Percentiles rank a stretch among this genome's conserved stretches.
Conservation (phyloP, 106 monocot genomes). For the Dioscorea zingiberensis region DNA sequence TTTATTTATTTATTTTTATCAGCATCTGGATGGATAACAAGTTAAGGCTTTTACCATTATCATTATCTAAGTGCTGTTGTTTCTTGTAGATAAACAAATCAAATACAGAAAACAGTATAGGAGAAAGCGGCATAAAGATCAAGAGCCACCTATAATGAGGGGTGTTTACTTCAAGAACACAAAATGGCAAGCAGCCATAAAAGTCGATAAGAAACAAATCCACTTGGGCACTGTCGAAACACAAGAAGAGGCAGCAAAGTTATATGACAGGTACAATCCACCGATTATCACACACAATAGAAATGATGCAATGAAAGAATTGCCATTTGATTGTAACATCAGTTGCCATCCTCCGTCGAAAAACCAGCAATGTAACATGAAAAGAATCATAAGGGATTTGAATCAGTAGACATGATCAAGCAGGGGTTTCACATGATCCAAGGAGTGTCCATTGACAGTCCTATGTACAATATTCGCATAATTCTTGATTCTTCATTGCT, state of each 20-base stretch:
- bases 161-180: slow-evolving; percentile 96
- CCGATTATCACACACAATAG: neutral
- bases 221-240: slow-evolving; percentile 92
- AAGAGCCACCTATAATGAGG: slow-evolving; percentile 81
- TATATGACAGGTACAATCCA: slow-evolving; percentile 81
- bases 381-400: too few relatives aligned
- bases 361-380: too few relatives aligned
- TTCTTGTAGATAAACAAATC: slow-evolving; percentile 58
- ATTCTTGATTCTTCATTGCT: neutral
- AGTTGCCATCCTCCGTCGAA: too few relatives aligned
- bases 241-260: slow-evolving; percentile 80
- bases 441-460: too few relatives aligned
- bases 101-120: slow-evolving; percentile 83
- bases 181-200: slow-evolving; percentile 99
- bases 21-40: too few relatives aligned
- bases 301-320: neutral
- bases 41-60: too few relatives aligned
- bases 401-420: too few relatives aligned
- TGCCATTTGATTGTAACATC: neutral
- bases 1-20: too few relatives aligned
- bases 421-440: too few relatives aligned
- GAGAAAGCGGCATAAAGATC: slow-evolving; percentile 76
- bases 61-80: neutral
- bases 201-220: slow-evolving; percentile 98
- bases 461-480: too few relatives aligned